These are phyloP conservation scores for Pichia sp. DNA, from an alignment of 1,139 yeast genomes.

Conservation along the genomic window DNA sequence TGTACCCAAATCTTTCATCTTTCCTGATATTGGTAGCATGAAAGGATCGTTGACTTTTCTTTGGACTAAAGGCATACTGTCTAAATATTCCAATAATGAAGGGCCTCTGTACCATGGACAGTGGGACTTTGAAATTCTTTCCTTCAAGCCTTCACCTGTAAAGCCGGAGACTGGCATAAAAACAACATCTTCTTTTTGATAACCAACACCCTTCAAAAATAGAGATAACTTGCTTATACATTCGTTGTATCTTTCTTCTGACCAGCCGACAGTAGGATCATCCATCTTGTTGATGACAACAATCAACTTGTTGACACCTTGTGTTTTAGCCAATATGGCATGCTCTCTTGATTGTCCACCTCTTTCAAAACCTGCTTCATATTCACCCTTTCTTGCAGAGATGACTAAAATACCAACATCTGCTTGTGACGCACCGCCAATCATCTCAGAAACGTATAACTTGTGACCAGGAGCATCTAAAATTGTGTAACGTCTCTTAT, in stretches of 20 bases:
- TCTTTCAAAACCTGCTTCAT: slow-evolving; percentile 98
- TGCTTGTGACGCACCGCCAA: slow-evolving; percentile 99
- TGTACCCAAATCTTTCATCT: slow-evolving; percentile 95
- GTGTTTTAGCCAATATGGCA: slow-evolving; percentile 94
- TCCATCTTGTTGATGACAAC: slow-evolving; percentile 99
- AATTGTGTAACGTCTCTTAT: slow-evolving; percentile 93
- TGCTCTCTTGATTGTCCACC: slow-evolving; percentile 99
- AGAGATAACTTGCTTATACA: slow-evolving; percentile 76
- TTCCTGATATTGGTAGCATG: slow-evolving; percentile 93
- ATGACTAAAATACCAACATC: slow-evolving; percentile 96
- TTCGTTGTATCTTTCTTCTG: slow-evolving; percentile 92
- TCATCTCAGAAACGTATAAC: slow-evolving; percentile 98
- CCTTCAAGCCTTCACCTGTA: slow-evolving; percentile 96
- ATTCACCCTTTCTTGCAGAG: slow-evolving; percentile 98
- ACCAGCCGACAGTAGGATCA: slow-evolving; percentile 95
- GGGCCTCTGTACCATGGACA: slow-evolving; percentile 97
- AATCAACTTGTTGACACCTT: slow-evolving; percentile 89
- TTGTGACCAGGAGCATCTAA: slow-evolving; percentile 99
- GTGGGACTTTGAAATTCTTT: slow-evolving; percentile 61
- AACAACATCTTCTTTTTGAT: slow-evolving; percentile 75
- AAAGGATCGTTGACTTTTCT: slow-evolving; percentile 92
- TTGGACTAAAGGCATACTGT: slow-evolving; percentile 72
- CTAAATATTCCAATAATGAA: slow-evolving; percentile 83
- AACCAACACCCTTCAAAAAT: slow-evolving; percentile 89
- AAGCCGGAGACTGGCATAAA: slow-evolving; percentile 98